A percentile compares a stretch with the other conserved stretches of the same genome.
Conservation (phyloP, 768 basidiomycete species). For the Dentipellis fragilis region DNA sequence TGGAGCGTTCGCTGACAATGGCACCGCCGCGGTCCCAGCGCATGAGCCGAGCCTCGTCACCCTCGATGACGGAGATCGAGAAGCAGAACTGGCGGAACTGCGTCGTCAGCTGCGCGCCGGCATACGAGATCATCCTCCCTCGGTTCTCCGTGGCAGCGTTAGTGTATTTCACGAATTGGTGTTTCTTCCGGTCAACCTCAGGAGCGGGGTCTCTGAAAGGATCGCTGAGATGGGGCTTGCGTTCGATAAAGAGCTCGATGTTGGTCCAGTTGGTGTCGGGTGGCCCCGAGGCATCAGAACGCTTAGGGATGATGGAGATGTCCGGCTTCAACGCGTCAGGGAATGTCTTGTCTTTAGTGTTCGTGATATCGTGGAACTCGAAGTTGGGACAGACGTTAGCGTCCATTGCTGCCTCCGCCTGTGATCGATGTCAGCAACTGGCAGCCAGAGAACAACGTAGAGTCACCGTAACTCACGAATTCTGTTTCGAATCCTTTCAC, state of each 20-base stretch:
- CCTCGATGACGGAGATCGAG: not conserved
- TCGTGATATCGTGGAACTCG: not conserved
- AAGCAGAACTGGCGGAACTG: not conserved
- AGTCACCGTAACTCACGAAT: not conserved
- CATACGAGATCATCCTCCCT: not conserved
- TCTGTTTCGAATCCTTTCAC: not conserved
- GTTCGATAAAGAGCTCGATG: not conserved
- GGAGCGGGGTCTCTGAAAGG: not conserved
- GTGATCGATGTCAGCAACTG: not conserved
- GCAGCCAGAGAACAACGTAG: not conserved
- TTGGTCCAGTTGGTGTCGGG: not conserved
- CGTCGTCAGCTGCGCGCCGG: not conserved
- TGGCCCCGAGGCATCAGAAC: not conserved
- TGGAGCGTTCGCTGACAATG: not conserved
- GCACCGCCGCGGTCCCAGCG: conserved; percentile 4
- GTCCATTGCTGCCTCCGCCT: not conserved
- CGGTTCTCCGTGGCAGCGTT: not conserved
- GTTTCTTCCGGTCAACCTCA: not conserved
- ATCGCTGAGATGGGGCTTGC: not conserved
- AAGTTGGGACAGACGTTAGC: not conserved
- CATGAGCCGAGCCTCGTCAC: not conserved
- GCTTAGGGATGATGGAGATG: not conserved
- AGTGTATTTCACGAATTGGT: not conserved
- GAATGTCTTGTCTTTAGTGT: not conserved
- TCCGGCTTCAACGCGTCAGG: not conserved